phyloP scores from a whole-genome alignment of 1,284 basidiomycete species.

The Irpex sp. region DNA sequence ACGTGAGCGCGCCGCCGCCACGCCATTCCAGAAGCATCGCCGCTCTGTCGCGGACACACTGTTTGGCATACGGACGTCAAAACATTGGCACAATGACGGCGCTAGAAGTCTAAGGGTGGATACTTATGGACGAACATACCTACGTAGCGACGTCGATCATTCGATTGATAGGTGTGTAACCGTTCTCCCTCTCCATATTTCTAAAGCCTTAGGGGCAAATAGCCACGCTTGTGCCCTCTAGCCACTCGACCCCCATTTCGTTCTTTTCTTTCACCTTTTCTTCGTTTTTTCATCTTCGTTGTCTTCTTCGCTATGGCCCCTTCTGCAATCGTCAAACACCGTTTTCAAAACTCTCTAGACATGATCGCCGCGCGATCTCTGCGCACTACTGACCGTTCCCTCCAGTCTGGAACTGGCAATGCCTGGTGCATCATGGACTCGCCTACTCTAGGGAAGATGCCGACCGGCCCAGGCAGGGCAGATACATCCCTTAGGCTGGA shows the following conservation, averaged over 20 bases:
- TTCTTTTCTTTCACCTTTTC: conserved; percentile 9
- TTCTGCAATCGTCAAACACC: conserved; percentile 18
- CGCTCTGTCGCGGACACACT: not conserved
- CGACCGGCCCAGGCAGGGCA: not conserved
- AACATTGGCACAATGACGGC: not conserved
- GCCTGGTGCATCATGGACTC: conserved; percentile 29
- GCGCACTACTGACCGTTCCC: conserved; percentile 22
- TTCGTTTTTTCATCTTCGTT: conserved; percentile 8
- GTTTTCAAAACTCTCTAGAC: conserved; percentile 25
- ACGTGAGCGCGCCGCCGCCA: not conserved
- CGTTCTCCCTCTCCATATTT: conserved; percentile 8
- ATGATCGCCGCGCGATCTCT: conserved; percentile 32
- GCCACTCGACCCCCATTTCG: conserved; percentile 2
- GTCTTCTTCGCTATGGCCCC: conserved; percentile 19
- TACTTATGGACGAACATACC: not conserved
- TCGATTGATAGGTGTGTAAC: conserved; percentile 11
- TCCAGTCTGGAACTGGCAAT: conserved; percentile 26
- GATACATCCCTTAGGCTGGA: not conserved
- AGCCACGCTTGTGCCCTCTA: conserved; percentile 3
- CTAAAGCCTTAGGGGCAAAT: conserved; percentile 5
- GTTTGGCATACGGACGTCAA: not conserved
- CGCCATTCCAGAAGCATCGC: not conserved
- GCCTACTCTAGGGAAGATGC: conserved; percentile 18
- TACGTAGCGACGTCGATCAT: conserved; percentile 18
- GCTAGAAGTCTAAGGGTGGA: not conserved